Evolutionary conservation across 2,329 filamentous ascomycete genomes (phyloP).

Genomic region (Xylariaceae sp.): DNA sequence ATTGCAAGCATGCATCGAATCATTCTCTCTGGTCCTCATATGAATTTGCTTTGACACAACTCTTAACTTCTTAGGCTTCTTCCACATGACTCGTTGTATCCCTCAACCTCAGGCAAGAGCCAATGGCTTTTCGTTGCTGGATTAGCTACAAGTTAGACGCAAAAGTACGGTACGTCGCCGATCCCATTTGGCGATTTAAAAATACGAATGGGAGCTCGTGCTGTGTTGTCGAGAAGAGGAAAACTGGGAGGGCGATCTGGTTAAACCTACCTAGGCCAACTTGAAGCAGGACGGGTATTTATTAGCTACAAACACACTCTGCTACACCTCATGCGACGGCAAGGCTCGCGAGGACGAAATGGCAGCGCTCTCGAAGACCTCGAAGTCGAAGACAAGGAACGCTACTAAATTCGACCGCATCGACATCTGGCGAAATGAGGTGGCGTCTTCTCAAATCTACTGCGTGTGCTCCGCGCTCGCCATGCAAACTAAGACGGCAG

Average conservation of each 20-base stretch:
- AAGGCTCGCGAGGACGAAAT: constrained; percentile 15
- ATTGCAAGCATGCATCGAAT: constrained; percentile 12
- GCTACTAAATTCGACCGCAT: constrained; percentile 47
- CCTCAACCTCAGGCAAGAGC: not conserved
- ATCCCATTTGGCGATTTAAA: not conserved
- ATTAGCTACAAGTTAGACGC: not conserved
- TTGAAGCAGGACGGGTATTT: not conserved
- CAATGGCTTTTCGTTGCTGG: not conserved
- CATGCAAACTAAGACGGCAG: not conserved
- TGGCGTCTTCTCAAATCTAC: constrained; percentile 46
- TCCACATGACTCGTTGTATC: constrained; percentile 10
- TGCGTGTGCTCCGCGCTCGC: constrained; percentile 45
- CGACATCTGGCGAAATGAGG: constrained; percentile 58
- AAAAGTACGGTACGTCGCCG: not conserved
- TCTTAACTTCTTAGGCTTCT: not conserved
- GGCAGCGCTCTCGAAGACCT: not conserved
- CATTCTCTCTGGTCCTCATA: not conserved
- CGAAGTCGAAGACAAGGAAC: constrained; percentile 8
- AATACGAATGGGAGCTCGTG: constrained; percentile 14
- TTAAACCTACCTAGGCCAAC: not conserved
- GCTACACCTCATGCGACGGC: not conserved
- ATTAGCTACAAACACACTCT: not conserved
- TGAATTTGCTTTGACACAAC: not conserved
- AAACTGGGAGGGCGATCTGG: not conserved
- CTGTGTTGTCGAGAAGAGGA: constrained; percentile 3